phyloP scores from a whole-genome alignment of 1,284 basidiomycete species.

The Fomitopsis pinicola region DNA sequence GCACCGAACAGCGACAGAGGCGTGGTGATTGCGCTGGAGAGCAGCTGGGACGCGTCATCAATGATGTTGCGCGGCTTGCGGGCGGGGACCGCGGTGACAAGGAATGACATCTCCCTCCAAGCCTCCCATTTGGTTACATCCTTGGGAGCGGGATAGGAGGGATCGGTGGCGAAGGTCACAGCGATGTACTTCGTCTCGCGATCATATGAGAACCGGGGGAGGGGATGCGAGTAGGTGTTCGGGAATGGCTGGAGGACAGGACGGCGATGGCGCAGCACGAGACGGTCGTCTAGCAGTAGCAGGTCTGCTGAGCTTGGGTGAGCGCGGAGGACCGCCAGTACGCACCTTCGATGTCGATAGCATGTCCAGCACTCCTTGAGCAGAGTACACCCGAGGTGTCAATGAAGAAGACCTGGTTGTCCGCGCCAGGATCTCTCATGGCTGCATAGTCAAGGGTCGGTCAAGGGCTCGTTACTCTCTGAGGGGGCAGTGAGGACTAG shows the following conservation, averaged over 20 bases:
- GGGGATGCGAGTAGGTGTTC: slow-evolving; percentile 68
- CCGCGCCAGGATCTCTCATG: slow-evolving; percentile 58
- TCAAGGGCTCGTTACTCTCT: background rate
- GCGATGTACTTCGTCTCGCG: slow-evolving; percentile 51
- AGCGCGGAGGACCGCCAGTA: background rate
- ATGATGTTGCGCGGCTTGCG: slow-evolving; percentile 63
- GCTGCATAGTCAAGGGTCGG: slow-evolving; percentile 32
- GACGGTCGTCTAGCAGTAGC: slow-evolving; percentile 43
- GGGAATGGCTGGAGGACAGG: slow-evolving; percentile 72
- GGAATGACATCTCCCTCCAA: slow-evolving; percentile 58
- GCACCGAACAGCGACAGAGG: slow-evolving; percentile 45
- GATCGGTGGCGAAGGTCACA: slow-evolving; percentile 57
- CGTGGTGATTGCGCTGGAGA: slow-evolving; percentile 50
- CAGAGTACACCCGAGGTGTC: slow-evolving; percentile 71
- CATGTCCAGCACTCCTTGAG: slow-evolving; percentile 74
- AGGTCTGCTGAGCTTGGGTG: background rate
- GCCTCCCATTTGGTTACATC: slow-evolving; percentile 28
- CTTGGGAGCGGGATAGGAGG: slow-evolving; percentile 46
- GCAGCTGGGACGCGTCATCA: slow-evolving; percentile 61
- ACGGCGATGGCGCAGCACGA: slow-evolving; percentile 70
- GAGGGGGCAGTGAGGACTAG: background rate
- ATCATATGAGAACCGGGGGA: slow-evolving; percentile 65
- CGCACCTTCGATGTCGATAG: slow-evolving; percentile 70
- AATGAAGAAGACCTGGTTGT: slow-evolving; percentile 83
- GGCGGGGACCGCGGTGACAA: slow-evolving; percentile 60